Conservation (phyloP, 805 yeast genomes). For the Candida cerambycidarum region DNA sequence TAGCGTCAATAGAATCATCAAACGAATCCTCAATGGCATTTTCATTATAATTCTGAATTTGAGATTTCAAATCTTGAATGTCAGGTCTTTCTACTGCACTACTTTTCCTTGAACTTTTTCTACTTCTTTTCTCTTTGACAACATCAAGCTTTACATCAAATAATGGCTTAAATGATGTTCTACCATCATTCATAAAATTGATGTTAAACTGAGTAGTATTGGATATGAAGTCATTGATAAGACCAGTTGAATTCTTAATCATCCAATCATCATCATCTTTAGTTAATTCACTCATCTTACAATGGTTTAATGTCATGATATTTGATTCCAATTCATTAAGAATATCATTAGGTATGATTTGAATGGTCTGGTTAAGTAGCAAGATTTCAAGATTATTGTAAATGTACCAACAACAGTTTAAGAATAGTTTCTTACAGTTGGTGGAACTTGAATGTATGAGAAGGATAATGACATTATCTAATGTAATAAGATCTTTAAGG, state of each 20-base stretch:
- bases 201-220: slow-evolving; percentile 25
- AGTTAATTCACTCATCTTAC: slow-evolving; percentile 24
- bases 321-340: slow-evolving; percentile 27
- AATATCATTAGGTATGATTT: slow-evolving; percentile 27
- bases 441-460: slow-evolving; percentile 53
- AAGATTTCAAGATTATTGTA: slow-evolving; percentile 63
- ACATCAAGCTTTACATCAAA: slow-evolving; percentile 29
- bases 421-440: slow-evolving; percentile 54
- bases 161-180: slow-evolving; percentile 32
- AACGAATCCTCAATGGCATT: slow-evolving; percentile 19
- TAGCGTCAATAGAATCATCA: slow-evolving; percentile 1
- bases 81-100: slow-evolving; percentile 21
- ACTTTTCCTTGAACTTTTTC: slow-evolving; percentile 21
- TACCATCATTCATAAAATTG: slow-evolving; percentile 37
- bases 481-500: slow-evolving; percentile 52
- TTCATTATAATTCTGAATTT: slow-evolving; percentile 18
- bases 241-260: slow-evolving; percentile 17
- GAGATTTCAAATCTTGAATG: slow-evolving; percentile 25
- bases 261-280: slow-evolving; percentile 21
- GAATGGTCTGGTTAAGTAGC: slow-evolving; percentile 45
- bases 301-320: slow-evolving; percentile 26
- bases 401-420: slow-evolving; percentile 66
- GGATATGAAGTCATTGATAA: slow-evolving; percentile 22
- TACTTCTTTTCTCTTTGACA: slow-evolving; percentile 18
- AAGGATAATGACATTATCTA: slow-evolving; percentile 61